phyloP scores from a whole-genome alignment of 2,329 filamentous ascomycete genomes.

The Alternaria sp. region DNA sequence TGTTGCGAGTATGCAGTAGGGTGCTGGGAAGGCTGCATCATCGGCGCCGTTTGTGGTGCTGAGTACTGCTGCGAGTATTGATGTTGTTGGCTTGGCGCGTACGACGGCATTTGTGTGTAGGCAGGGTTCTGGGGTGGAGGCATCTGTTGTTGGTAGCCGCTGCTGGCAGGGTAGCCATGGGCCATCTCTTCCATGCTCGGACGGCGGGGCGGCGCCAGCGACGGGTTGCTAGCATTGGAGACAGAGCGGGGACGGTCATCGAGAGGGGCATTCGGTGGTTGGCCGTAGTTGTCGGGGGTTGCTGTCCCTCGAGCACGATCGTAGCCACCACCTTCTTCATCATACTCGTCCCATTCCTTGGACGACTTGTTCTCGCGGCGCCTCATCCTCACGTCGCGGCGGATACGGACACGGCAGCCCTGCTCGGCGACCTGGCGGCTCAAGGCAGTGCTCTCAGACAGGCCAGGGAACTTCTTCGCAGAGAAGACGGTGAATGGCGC shows the following conservation, averaged over 20 bases:
- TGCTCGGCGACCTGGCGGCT: slow-evolving; percentile 95
- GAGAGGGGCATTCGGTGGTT: slow-evolving; percentile 50
- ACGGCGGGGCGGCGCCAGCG: slow-evolving; percentile 52
- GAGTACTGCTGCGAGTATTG: slow-evolving; percentile 48
- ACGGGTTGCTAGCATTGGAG: slow-evolving; percentile 64
- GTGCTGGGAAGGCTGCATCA: slow-evolving; percentile 52
- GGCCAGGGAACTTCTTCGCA: slow-evolving; percentile 96
- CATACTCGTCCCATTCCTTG: slow-evolving; percentile 72
- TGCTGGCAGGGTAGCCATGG: slow-evolving; percentile 50
- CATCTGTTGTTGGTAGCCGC: slow-evolving; percentile 52
- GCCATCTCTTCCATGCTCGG: slow-evolving; percentile 58
- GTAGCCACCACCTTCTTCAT: slow-evolving; percentile 61
- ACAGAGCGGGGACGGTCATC: slow-evolving; percentile 66
- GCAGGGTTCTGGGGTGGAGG: slow-evolving; percentile 52
- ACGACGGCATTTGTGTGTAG: slow-evolving; percentile 53
- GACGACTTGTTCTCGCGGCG: slow-evolving; percentile 76
- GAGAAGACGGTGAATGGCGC: slow-evolving; percentile 87
- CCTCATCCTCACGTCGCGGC: slow-evolving; percentile 92
- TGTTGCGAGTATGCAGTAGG: slow-evolving; percentile 43
- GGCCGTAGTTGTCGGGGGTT: slow-evolving; percentile 60
- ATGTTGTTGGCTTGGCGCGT: slow-evolving; percentile 45
- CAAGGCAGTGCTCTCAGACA: slow-evolving; percentile 86
- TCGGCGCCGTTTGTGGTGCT: slow-evolving; percentile 43
- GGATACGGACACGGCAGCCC: slow-evolving; percentile 93
- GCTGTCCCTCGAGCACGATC: slow-evolving; percentile 59